phyloP scores from a whole-genome alignment of 108 stramenopile genomes.

The Epithemia pelagica region DNA sequence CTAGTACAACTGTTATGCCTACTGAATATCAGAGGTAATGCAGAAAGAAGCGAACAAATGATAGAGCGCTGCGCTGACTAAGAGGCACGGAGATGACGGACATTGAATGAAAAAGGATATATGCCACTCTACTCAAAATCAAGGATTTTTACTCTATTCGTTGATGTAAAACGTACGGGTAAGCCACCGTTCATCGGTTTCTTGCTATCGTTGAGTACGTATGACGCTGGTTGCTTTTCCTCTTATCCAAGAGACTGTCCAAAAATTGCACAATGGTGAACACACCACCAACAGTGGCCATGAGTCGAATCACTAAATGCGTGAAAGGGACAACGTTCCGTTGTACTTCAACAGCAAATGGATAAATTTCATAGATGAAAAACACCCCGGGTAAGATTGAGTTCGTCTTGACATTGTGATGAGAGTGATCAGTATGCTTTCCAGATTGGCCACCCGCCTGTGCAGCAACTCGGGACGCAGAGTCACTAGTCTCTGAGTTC shows the following conservation, averaged over 20 bases:
- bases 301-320: constrained; percentile 86
- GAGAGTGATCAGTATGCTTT: constrained; percentile 53
- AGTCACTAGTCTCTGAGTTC: too few species aligned
- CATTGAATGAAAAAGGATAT: too few species aligned
- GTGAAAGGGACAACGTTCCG: constrained; percentile 63
- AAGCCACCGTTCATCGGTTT: too few species aligned
- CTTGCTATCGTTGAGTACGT: too few species aligned
- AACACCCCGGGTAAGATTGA: constrained; percentile 92
- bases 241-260: constrained; percentile 1
- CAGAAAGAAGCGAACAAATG: too few species aligned
- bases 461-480: constrained; percentile 13
- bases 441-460: constrained; percentile 46
- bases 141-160: too few species aligned
- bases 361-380: constrained; percentile 97
- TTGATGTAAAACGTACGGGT: too few species aligned
- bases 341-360: constrained; percentile 91
- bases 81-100: too few species aligned
- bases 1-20: too few species aligned
- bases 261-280: constrained; percentile 66
- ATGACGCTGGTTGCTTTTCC: not conserved
- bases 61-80: too few species aligned
- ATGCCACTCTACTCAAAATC: too few species aligned
- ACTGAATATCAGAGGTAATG: too few species aligned
- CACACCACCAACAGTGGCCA: constrained; percentile 94
- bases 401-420: constrained; percentile 62